phyloP scores from a whole-genome alignment of 441 rosid species.

The Gossypium aridum region DNA sequence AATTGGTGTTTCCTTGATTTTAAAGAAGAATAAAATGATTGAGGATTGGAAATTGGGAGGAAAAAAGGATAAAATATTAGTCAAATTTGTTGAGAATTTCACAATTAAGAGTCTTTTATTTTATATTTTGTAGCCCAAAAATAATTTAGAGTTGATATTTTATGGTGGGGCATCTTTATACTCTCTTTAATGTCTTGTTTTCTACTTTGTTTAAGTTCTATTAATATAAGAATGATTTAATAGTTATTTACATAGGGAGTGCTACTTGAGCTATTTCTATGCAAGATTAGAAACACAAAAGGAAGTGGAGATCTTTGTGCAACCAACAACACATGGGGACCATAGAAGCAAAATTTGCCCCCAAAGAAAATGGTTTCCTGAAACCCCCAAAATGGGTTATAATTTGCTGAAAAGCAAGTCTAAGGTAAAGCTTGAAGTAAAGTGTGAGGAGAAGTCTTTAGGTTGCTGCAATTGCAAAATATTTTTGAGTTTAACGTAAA shows the following conservation, averaged over 20 bases:
- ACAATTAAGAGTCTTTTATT: neutral
- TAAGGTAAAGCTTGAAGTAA: neutral
- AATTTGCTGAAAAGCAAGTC: neutral
- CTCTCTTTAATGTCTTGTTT: neutral
- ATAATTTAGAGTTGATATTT: neutral
- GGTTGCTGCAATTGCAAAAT: neutral
- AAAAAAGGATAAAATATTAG: neutral
- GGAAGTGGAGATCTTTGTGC: neutral
- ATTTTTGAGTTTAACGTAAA: neutral
- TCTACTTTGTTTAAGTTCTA: neutral
- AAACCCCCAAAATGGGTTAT: neutral
- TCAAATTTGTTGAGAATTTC: neutral
- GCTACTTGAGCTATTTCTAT: too few species aligned
- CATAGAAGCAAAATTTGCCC: neutral
- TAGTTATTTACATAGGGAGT: too few species aligned
- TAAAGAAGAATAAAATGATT: slow-evolving; percentile 28
- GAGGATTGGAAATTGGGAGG: neutral
- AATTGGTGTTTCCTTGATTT: slow-evolving; percentile 25
- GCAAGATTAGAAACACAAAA: neutral
- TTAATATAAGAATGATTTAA: neutral
- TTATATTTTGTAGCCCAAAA: neutral
- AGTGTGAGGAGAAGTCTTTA: neutral
- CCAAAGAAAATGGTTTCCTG: neutral
- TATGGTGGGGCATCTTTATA: neutral
- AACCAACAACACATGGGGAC: neutral